phyloP scores from a whole-genome alignment of 83 land plant genomes.

The Isoetes engelmannii region DNA sequence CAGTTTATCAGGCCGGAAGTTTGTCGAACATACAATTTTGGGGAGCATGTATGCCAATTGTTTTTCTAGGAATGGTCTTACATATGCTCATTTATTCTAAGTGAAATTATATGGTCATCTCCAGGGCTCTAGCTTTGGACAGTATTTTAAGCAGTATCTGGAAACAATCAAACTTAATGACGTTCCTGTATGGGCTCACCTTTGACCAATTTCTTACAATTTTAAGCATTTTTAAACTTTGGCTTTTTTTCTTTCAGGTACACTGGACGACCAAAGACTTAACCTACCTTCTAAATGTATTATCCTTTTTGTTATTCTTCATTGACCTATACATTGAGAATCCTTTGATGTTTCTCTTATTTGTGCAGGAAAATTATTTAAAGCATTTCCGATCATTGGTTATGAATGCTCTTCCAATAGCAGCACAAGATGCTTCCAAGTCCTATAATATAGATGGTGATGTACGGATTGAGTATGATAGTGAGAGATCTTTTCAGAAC shows the following conservation, averaged over 20 bases:
- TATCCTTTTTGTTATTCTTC: neutral
- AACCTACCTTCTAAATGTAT: slow-evolving; percentile 69
- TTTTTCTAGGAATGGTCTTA: neutral
- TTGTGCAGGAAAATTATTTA: slow-evolving; percentile 22
- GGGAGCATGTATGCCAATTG: slow-evolving; percentile 68
- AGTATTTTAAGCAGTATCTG: slow-evolving; percentile 84
- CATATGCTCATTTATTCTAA: too few species aligned
- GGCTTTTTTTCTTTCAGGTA: slow-evolving; percentile 29
- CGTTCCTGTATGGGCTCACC: slow-evolving; percentile 41
- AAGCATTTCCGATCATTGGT: slow-evolving; percentile 33
- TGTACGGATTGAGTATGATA: slow-evolving; percentile 67
- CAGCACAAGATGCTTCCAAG: slow-evolving; percentile 57
- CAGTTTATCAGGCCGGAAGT: slow-evolving; percentile 97
- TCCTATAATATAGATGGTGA: slow-evolving; percentile 70
- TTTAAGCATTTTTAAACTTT: neutral
- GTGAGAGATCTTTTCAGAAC: slow-evolving; percentile 56
- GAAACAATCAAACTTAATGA: slow-evolving; percentile 93
- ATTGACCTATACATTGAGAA: slow-evolving; percentile 1
- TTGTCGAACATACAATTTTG: slow-evolving; percentile 96
- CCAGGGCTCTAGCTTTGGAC: slow-evolving; percentile 97
- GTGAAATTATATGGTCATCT: neutral
- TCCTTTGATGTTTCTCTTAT: neutral
- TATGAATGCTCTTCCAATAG: slow-evolving; percentile 26
- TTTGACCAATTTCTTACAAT: neutral
- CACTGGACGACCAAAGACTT: slow-evolving; percentile 80